Evolutionary conservation across 1,139 yeast genomes (phyloP).

Genomic region (Schwanniomyces etchellsii): DNA sequence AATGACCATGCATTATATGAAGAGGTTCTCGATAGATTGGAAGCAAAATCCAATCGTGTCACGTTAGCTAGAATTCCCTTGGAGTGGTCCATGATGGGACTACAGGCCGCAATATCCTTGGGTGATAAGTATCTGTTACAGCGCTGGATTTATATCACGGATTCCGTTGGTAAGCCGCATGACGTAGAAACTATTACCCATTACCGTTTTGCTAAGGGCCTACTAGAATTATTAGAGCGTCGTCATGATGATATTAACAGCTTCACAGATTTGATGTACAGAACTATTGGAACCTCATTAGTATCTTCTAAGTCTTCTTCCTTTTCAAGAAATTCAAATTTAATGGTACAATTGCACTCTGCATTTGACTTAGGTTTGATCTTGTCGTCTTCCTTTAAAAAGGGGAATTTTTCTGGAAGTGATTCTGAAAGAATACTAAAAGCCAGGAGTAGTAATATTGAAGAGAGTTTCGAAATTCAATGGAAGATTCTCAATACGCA

Average conservation of each 20-base stretch:
- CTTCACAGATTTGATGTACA: slow-evolving; percentile 34
- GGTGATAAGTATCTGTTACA: slow-evolving; percentile 49
- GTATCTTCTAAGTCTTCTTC: slow-evolving; percentile 61
- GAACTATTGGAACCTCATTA: slow-evolving; percentile 54
- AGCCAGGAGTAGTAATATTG: slow-evolving; percentile 43
- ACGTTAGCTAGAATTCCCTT: slow-evolving; percentile 24
- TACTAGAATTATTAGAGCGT: slow-evolving; percentile 35
- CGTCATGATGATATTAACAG: slow-evolving; percentile 21
- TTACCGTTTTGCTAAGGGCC: slow-evolving; percentile 60
- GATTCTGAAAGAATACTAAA: slow-evolving; percentile 21
- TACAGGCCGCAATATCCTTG: slow-evolving; percentile 67
- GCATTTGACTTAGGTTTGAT: slow-evolving; percentile 53
- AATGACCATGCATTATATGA: slow-evolving; percentile 39
- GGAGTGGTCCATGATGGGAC: slow-evolving; percentile 63
- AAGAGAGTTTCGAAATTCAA: slow-evolving; percentile 57
- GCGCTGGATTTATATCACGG: slow-evolving; percentile 48
- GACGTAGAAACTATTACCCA: slow-evolving; percentile 57
- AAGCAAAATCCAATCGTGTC: slow-evolving; percentile 21
- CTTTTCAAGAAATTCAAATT: slow-evolving; percentile 49
- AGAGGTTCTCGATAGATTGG: slow-evolving; percentile 32
- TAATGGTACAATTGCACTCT: slow-evolving; percentile 64
- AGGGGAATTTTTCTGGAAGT: slow-evolving; percentile 8
- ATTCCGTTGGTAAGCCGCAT: slow-evolving; percentile 29
- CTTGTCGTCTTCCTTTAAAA: slow-evolving; percentile 10
- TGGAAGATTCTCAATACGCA: slow-evolving; percentile 59